Evolutionary conservation across 2,329 filamentous ascomycete genomes (phyloP), one percentile per base, ranked within the genome.

Genomic region (Blumeria hordei): DNA sequence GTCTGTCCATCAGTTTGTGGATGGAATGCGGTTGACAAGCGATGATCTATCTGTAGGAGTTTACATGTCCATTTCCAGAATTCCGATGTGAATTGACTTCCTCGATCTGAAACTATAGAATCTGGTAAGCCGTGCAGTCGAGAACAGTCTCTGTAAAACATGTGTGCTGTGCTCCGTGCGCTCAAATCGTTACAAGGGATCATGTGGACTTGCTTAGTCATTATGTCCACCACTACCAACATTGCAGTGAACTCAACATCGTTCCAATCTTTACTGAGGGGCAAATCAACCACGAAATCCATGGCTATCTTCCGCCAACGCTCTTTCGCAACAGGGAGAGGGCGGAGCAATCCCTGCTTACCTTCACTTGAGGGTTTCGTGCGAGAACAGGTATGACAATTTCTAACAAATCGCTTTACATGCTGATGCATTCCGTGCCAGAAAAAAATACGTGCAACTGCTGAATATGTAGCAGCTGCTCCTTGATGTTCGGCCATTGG

Each of bases 1-100:
- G 57, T 60, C 11, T 58, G 52, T 6, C 59, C 51, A 47, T 61
- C 58, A 6, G 58, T 58, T 51, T 60, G 21, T 6, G 45, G 56
- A 34, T 61, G 54, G 52, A 55, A 60, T 12, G 57, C 53, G 4
- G 55, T 58, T 7, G 55, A 57, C 18, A 58, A 37, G 16, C 28
- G 1, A 9, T 54, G 51, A 57, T 55, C 18, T 36, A 21, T 28
- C 56, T 41, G 35, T 33, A 18, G 12, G 1, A 16, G 33, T 43
- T 57, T 3, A 59, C 44, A 14, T 37, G 28, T 45, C 41, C 41
- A 45, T 45, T 57, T 53, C 58, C 58, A 61, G 39, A 60, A 58
- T 18, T 55, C 45, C 0, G 34, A 57, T 21, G 50, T 53, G 43
- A 61, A 60, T 16, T 37, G 18, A 9, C 51, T 32, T 7, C 59